Conservation (phyloP, 2,329 filamentous ascomycete genomes). For the Fonsecaea pedrosoi region DNA sequence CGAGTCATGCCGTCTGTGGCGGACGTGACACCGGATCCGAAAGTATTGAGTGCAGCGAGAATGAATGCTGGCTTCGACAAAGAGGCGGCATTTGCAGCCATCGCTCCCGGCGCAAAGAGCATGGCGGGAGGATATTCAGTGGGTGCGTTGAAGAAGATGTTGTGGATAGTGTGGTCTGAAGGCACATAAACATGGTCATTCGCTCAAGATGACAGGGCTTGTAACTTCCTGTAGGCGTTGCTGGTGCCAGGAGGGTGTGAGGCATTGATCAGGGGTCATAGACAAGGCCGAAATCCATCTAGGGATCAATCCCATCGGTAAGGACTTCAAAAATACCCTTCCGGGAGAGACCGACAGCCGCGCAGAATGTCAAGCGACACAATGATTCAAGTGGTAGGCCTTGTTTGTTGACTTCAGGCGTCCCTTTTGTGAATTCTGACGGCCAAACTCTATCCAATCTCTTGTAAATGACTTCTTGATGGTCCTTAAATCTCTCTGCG, state of each 20-base stretch:
- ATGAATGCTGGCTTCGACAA: background rate
- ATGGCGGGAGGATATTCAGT: background rate
- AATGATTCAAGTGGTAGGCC: background rate
- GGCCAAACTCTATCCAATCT: background rate
- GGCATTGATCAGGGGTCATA: background rate
- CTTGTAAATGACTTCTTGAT: background rate
- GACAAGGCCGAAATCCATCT: background rate
- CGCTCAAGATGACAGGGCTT: background rate
- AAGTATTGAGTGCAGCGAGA: background rate
- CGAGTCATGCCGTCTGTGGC: background rate
- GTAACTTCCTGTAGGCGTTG: background rate
- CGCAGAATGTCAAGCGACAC: background rate
- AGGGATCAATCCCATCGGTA: background rate
- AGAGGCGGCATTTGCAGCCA: background rate
- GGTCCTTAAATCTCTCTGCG: background rate
- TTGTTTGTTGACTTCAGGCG: background rate
- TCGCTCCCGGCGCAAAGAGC: background rate
- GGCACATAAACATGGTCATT: too few relatives aligned
- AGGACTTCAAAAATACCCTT: background rate
- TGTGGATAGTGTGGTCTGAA: background rate
- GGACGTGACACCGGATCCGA: background rate
- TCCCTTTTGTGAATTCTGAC: background rate
- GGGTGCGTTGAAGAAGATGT: background rate
- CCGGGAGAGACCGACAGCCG: background rate
- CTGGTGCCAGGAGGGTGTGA: background rate